A percentile compares a stretch with the other conserved stretches of the same genome.
Evolutionary conservation across 805 yeast genomes (phyloP).

Genomic region (Metschnikowia reukaufii): DNA sequence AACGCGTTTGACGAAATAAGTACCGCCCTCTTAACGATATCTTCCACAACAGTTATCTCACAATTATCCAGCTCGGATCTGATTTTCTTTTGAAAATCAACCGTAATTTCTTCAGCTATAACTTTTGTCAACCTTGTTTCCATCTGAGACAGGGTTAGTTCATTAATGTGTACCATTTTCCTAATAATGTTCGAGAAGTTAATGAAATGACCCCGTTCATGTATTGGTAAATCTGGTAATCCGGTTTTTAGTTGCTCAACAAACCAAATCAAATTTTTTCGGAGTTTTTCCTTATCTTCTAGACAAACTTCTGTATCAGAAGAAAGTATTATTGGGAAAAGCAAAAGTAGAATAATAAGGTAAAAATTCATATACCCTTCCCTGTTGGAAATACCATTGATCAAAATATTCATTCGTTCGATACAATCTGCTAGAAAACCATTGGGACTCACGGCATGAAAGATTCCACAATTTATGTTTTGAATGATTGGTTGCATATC

Average conservation of each 20-base stretch:
- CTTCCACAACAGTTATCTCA: background rate
- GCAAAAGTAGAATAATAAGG: too few relatives aligned
- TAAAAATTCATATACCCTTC: too few relatives aligned
- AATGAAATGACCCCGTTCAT: background rate
- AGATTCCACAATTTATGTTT: too few relatives aligned
- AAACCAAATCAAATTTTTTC: background rate
- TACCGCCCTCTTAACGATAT: too few relatives aligned
- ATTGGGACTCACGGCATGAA: too few relatives aligned
- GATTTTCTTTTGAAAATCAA: background rate
- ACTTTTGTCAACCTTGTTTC: background rate
- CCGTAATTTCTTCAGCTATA: background rate
- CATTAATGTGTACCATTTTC: background rate
- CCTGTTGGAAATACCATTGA: too few relatives aligned
- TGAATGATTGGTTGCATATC: too few relatives aligned
- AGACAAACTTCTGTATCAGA: background rate
- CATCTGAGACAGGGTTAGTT: background rate
- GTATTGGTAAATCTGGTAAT: background rate
- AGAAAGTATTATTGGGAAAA: too few relatives aligned
- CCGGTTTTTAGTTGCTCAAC: background rate
- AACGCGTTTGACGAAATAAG: too few relatives aligned
- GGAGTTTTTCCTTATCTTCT: background rate
- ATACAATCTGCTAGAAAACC: too few relatives aligned
- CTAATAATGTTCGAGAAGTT: background rate
- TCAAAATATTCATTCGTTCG: too few relatives aligned
- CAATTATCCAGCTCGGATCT: background rate